Percentiles rank a stretch among this genome's conserved stretches.
Conservation (phyloP, 176 grass and related monocot genomes). For the Poa pratensis region DNA sequence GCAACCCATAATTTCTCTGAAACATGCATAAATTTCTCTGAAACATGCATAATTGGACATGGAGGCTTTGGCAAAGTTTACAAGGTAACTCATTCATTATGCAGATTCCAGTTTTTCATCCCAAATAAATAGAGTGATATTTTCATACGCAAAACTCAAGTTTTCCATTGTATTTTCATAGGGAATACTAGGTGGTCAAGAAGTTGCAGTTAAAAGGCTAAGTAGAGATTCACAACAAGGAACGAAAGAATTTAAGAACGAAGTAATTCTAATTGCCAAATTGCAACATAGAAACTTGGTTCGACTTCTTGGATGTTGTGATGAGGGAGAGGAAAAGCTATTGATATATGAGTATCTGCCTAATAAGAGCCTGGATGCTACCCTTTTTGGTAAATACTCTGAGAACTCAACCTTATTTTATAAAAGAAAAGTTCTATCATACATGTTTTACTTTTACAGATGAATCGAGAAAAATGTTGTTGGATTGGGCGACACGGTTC, state of each 20-base stretch:
- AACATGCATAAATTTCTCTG: too few species aligned
- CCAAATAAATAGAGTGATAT: not conserved
- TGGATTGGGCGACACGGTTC: slow-evolving; percentile 49
- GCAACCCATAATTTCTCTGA: slow-evolving; percentile 48
- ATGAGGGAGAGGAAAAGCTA: slow-evolving; percentile 47
- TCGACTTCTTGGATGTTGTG: slow-evolving; percentile 47
- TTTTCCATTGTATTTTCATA: not conserved
- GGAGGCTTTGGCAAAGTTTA: slow-evolving; percentile 59
- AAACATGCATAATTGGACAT: slow-evolving; percentile 40
- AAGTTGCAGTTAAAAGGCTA: slow-evolving; percentile 54
- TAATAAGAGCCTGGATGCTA: slow-evolving; percentile 37
- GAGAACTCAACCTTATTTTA: not conserved
- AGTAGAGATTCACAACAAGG: slow-evolving; percentile 44
- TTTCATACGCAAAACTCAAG: not conserved
- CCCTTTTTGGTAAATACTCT: slow-evolving; percentile 40
- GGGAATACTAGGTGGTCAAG: slow-evolving; percentile 38
- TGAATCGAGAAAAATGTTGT: not conserved
- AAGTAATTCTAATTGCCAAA: slow-evolving; percentile 46
- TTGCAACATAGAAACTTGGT: slow-evolving; percentile 52
- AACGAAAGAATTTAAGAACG: slow-evolving; percentile 40
- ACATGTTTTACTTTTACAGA: not conserved
- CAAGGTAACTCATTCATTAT: slow-evolving; percentile 35
- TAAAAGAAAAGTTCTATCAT: not conserved
- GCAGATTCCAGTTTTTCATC: not conserved
- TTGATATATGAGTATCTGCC: slow-evolving; percentile 48